These are phyloP conservation scores for barley (Hordeum vulgare) DNA, from an alignment of 176 grass and related monocot genomes.

Conservation along the genomic window DNA sequence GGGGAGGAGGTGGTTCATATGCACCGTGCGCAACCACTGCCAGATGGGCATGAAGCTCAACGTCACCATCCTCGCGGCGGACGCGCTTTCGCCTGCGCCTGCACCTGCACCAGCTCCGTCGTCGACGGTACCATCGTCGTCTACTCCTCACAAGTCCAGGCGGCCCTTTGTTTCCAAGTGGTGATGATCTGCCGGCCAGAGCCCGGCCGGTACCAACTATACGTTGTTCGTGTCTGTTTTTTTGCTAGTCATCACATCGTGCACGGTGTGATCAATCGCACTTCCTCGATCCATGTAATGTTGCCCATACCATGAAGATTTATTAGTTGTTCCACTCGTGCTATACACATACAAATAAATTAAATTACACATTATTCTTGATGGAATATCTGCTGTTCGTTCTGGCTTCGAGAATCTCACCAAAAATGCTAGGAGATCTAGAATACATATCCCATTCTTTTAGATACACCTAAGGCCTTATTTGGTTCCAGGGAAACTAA, in stretches of 20 bases:
- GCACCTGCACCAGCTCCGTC: not conserved
- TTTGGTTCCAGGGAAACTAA: too few relatives aligned
- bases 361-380: not conserved
- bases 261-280: not conserved
- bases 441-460: too few relatives aligned
- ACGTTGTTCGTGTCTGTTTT: not conserved
- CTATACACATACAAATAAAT: not conserved
- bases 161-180: not conserved
- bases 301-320: not conserved
- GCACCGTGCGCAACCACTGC: slow-evolving; percentile 27
- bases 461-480: too few relatives aligned
- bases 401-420: too few relatives aligned
- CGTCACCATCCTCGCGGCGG: slow-evolving; percentile 10
- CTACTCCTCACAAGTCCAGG: not conserved
- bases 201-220: not conserved
- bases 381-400: too few relatives aligned
- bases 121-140: not conserved
- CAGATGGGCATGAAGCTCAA: slow-evolving; percentile 28
- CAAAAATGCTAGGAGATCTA: too few relatives aligned
- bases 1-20: slow-evolving; percentile 28
- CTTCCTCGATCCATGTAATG: not conserved
- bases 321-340: not conserved
- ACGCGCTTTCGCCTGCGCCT: not conserved
- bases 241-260: not conserved
- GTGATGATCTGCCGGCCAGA: not conserved